A percentile compares a stretch with the other conserved stretches of the same genome.
phyloP scores from a whole-genome alignment of 352 stramenopile genomes.

The Globisporangium middletonii region DNA sequence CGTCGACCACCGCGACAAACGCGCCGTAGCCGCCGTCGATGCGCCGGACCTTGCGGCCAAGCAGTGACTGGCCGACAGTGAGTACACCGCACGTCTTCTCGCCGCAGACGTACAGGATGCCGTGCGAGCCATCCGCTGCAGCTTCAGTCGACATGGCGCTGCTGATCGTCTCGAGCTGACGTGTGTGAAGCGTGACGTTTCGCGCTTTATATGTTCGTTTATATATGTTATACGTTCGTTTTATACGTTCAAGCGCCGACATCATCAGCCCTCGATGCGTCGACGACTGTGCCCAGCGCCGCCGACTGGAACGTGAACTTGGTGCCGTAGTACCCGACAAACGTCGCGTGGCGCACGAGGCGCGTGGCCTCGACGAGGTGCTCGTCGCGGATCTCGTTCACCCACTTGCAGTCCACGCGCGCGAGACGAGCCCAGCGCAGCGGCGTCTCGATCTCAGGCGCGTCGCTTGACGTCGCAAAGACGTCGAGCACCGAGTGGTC shows the following conservation, averaged over 20 bases:
- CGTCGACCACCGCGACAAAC: conserved; percentile 48
- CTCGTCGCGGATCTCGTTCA: conserved; percentile 16
- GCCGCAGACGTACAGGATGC: conserved; percentile 46
- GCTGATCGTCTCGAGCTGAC: too few species aligned
- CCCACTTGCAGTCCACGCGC: conserved; percentile 21
- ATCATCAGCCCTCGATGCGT: too few species aligned
- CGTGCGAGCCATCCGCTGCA: conserved; percentile 24
- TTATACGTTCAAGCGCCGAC: too few species aligned
- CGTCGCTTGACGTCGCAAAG: conserved; percentile 6
- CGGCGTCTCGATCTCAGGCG: neutral
- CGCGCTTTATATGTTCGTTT: too few species aligned
- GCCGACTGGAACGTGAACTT: conserved; percentile 5
- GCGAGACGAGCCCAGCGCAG: conserved; percentile 9
- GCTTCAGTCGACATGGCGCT: conserved; percentile 1
- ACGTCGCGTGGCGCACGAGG: neutral
- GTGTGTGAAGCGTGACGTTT: too few species aligned
- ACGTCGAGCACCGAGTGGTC: conserved; percentile 8
- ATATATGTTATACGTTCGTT: too few species aligned
- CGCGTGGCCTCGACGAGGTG: conserved; percentile 5
- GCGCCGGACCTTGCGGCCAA: conserved; percentile 42
- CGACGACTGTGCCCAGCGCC: too few species aligned
- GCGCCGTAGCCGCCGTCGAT: conserved; percentile 42
- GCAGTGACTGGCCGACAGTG: conserved; percentile 19
- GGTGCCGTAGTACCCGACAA: conserved; percentile 21
- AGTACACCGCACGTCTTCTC: conserved; percentile 27